Evolutionary conservation across 106 monocot genomes (phyloP), one percentile per base, ranked within the genome.

Genomic region (Alisma plantagoaquatica): DNA sequence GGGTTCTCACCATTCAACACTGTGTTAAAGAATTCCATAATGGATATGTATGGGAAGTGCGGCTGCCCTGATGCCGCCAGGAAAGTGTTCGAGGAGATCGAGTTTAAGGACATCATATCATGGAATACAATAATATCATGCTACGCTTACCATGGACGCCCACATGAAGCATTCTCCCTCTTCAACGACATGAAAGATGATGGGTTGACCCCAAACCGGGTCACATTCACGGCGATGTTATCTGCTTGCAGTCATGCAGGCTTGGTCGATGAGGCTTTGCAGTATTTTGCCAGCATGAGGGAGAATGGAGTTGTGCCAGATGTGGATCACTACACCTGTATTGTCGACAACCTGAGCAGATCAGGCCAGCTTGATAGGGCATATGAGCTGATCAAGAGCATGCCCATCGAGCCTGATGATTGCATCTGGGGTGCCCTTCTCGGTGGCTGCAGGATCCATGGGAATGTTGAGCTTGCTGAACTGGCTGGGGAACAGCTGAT

Each of bases 121-220:
- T 84, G 90, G 90, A 90, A 90, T 50, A 80, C 83, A 41, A 68
- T 90, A 2, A 84, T 80, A 51, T 84, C 90, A 9, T 80, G 65
- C 28, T 80, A 69, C 49, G 75, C 80, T 14, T 75, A 74, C 52
- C 74, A 66, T 56, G 46, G 61, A 12, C 11, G 10, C 33, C 80
- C 84, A 27, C 20, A 59, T 4, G 68, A 74, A 45, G 76, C 84
- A 10, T 59, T 84, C 4, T 33, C 27, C 0, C 56, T 77, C 1
- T 84, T 77, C 47, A 35, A 65, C 17, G 51, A 54, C 35, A 90
- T 90, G 84, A 44, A 62, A 51, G 57, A 54, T 28, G 21, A 51
- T 19, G 80, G 77, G 14, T 81, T 47, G 62, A 69, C 66, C 33
- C 77, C 91, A 6, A 81, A 77, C 43, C 56, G 77, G 16, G 59